Base-by-base conservation (phyloP, 352 stramenopile genomes). In the Phytophthora sansomeana region DNA sequence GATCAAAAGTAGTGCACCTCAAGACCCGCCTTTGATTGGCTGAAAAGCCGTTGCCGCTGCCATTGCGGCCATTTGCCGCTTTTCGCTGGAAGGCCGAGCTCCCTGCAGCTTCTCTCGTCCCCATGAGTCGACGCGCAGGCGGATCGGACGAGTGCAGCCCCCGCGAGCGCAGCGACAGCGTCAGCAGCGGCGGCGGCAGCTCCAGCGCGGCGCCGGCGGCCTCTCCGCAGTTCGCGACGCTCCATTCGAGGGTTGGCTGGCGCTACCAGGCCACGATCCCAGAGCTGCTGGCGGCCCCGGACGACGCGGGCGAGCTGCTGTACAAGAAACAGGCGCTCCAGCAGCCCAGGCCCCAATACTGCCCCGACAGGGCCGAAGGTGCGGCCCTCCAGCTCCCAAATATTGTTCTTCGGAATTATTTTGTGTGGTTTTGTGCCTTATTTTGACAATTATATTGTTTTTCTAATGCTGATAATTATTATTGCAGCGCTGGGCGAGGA, bases 191-290 rank as follows among this genome's bases (percentile, higher is more conserved):
- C 33, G 11, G 50, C n/a, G 59, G 41, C 29, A 72, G 50, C 42
- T 39, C 26, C 9, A 42, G 26, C 3, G 42, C 53, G 14, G 55
- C 42, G 4, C 19, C 48, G 0, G 39, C 43, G 13, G 8, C 56
- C 26, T 53, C 61, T 35, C 67, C 67, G 13, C 86, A 90, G 62
- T 94, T 92, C 59, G 59, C 82, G n/a, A 19, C 86, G n/a, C 71
- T 94, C 11, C 86, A 82, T 41, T 93, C 85, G 21, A 80, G 89
- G 24, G 85, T 96, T 11, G 89, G 89, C 7, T 92, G 90, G 77
- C 74, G 84, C 50, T 96, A 83, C 58, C 89, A 96, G 74, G 89
- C 89, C 19, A 56, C 66, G 35, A 77, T 96, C 28, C 89, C 89
- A 0, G 78, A 87, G 36, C 38, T 92, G 39, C 55, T 84, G 17